Evolutionary conservation across 305 asterid species (phyloP), one percentile per base, ranked within the genome.

Genomic region (Fraxinus xanthoxyloides): DNA sequence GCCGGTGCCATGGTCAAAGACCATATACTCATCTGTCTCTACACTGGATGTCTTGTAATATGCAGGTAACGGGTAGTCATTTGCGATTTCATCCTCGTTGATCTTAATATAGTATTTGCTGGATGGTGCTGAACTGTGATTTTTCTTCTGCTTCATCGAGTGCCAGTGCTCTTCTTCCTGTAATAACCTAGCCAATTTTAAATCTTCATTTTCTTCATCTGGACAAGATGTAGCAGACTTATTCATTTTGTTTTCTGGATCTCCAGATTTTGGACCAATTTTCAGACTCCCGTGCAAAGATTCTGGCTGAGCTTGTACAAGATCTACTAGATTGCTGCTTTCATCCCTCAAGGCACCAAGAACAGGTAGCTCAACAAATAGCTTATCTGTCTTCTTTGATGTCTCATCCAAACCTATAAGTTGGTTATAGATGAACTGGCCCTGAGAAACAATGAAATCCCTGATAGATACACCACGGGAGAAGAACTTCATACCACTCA

Each of bases 71-170:
- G 99, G 99, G 85, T 96, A 96, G 86, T 94, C 99, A 88, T 87
- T 91, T 81, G 98, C 98, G 51, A 96, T 96, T 90, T 95, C 99
- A 90, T 94, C 99, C 87, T 95, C 99, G 72, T 94, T 93, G 82
- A 96, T 96, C 90, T 92, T 94, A 73, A 96, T 93, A 85, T 94
- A 96, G 85, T 88, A 91, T 81, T 96, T 93, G 87, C 88, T 84
- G 0, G 94, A 89, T n/a, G 92, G 85, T 79, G 92, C 77, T 23
- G 94, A 75, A 77, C 90, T 89, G 79, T 87, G 82, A 65, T 88
- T 59, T 80, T 89, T 96, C 86, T 90, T 96, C 86, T 90, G 92
- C 89, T 92, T 94, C 97, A 92, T 86, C 40, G 95, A 88, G 36
- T 84, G 90, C 98, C 99, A 96, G 43, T 84, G 34, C 85, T 96